phyloP scores from a whole-genome alignment of 495 filamentous ascomycete species.

The Trichoderma gamsii region DNA sequence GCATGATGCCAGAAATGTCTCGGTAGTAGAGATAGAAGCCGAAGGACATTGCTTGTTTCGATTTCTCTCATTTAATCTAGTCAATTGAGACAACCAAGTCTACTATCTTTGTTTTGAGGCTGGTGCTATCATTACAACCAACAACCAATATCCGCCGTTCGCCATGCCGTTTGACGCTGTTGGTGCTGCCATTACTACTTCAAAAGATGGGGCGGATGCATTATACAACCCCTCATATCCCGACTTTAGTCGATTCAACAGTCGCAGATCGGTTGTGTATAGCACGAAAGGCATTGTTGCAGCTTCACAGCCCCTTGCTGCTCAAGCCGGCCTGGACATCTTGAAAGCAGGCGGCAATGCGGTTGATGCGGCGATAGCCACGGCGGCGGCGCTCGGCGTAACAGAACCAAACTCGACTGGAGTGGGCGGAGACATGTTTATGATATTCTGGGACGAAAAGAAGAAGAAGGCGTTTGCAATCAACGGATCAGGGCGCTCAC shows the following conservation, averaged over 20 bases:
- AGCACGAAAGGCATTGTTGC: constrained; percentile 92
- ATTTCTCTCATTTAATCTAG: neutral
- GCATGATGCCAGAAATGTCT: neutral
- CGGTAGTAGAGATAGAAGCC: neutral
- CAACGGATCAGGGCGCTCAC: constrained; percentile 88
- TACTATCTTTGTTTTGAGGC: neutral
- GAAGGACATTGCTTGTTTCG: neutral
- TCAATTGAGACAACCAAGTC: neutral
- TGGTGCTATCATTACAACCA: neutral
- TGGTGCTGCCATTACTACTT: neutral
- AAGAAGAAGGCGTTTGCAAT: constrained; percentile 75
- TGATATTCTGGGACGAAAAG: constrained; percentile 81
- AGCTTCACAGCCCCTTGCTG: constrained; percentile 85
- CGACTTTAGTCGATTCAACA: constrained; percentile 49
- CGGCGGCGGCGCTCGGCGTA: constrained; percentile 80
- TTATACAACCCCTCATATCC: neutral
- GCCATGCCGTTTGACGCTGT: neutral
- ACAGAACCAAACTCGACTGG: constrained; percentile 91
- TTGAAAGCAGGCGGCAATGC: constrained; percentile 86
- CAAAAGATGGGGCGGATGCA: neutral
- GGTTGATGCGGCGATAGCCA: constrained; percentile 49
- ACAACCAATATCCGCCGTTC: neutral
- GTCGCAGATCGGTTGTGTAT: constrained; percentile 84
- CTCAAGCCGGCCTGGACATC: constrained; percentile 80
- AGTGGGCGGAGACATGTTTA: constrained; percentile 97